phyloP scores from a whole-genome alignment of 1,139 yeast genomes.

The Blastobotrys malaysiensis region DNA sequence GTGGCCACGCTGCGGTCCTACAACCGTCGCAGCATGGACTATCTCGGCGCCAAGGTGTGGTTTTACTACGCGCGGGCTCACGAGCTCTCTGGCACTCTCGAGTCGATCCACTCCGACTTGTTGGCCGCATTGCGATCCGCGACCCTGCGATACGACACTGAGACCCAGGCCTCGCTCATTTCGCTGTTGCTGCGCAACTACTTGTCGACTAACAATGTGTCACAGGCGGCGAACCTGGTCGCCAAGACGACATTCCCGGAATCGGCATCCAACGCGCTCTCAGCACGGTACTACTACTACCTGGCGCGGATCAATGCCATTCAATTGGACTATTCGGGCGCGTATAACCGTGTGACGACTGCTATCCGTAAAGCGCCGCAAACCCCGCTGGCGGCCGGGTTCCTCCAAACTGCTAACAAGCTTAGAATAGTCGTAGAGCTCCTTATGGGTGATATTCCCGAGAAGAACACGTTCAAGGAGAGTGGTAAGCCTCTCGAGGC shows the following conservation, averaged over 20 bases:
- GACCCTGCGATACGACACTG: slow-evolving; percentile 85
- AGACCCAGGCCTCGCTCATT: slow-evolving; percentile 82
- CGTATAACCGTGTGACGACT: slow-evolving; percentile 83
- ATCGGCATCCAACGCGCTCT: slow-evolving; percentile 79
- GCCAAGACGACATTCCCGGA: slow-evolving; percentile 86
- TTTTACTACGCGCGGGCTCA: slow-evolving; percentile 78
- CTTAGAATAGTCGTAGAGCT: slow-evolving; percentile 83
- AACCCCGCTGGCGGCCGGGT: slow-evolving; percentile 77
- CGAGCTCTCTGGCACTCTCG: slow-evolving; percentile 52
- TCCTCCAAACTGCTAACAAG: slow-evolving; percentile 85
- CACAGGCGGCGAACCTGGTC: slow-evolving; percentile 83
- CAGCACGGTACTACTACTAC: slow-evolving; percentile 88
- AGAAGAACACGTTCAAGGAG: slow-evolving; percentile 66
- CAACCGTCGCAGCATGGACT: slow-evolving; percentile 81
- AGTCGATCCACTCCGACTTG: slow-evolving; percentile 60
- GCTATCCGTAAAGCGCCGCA: slow-evolving; percentile 98
- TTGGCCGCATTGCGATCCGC: slow-evolving; percentile 79
- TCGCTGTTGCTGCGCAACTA: slow-evolving; percentile 80
- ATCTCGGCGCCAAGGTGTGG: slow-evolving; percentile 88
- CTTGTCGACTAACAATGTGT: slow-evolving; percentile 70
- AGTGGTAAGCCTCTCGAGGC: slow-evolving; percentile 64
- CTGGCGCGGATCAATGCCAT: slow-evolving; percentile 85
- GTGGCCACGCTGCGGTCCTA: slow-evolving; percentile 54
- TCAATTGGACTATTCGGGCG: slow-evolving; percentile 87
- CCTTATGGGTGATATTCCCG: slow-evolving; percentile 98